Evolutionary conservation across 352 stramenopile genomes (phyloP), one percentile per base, ranked within the genome.

Genomic region (Pythium brachiatum): DNA sequence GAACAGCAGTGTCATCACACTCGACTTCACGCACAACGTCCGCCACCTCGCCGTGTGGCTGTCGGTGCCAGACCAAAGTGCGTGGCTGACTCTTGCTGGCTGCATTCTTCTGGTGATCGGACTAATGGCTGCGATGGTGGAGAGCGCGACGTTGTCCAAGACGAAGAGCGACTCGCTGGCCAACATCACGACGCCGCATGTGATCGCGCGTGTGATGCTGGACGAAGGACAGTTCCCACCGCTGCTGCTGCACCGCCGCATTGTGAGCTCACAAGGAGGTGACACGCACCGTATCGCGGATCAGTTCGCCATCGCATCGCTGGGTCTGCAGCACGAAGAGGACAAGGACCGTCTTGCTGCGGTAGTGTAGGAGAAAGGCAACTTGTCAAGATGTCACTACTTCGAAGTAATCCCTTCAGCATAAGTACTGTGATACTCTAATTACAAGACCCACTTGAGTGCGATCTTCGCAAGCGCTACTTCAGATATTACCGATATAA

Each of bases 401-500:
- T n/a, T n/a, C n/a, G n/a, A n/a, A n/a, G n/a, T n/a, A 44, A 44
- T 8, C 18, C 4, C 25, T 48, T 39, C 21, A 51, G 51, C 15
- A 31, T 50, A 0, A 2, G 8, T 55, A 60, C 44, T 23, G 32
- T 56, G 13, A 6, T 2, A 2, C 16, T 12, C 20, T 36, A 2
- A 56, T 55, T 55, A 56, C 2, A 56, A 56, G 44, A 16, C 31
- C 7, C 0, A 26, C 27, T 46, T 39, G 44, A 13, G 25, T 18
- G 60, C 50, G 51, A 66, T 60, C 60, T 60, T 64, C 44, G 13
- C 39, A 53, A 27, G 50, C 27, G 58, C 46, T 64, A 64, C 58
- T 64, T 64, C 58, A 64, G 2, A 5, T 29, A 51, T 12, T 62
- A 62, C 56, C 56, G 56, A 20, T 62, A 48, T 25, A 13, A 4